These are phyloP conservation scores for Wickerhamiella brachini DNA, from an alignment of 805 yeast genomes.

Conservation along the genomic window DNA sequence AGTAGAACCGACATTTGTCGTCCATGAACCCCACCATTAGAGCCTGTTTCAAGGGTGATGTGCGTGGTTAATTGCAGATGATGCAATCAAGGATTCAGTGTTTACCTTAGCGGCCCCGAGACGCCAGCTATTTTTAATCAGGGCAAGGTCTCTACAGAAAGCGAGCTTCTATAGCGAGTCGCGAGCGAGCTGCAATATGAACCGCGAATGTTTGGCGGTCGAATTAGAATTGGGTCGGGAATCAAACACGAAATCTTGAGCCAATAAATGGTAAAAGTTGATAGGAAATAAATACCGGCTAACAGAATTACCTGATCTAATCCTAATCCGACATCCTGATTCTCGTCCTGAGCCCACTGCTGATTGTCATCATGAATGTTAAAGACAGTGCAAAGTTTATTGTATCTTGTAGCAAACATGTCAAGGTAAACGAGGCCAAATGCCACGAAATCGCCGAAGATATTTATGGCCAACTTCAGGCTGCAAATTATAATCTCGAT, in stretches of 20 bases:
- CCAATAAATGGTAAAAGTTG: no score
- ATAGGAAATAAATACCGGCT: no score
- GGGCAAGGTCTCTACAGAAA: no score
- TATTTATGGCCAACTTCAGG: constrained; percentile 20
- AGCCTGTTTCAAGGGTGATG: not conserved
- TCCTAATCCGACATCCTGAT: no score
- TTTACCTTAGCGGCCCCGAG: not conserved
- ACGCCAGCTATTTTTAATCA: no score
- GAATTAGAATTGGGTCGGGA: no score
- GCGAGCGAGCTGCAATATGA: no score
- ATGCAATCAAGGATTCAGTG: not conserved
- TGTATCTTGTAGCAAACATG: constrained; percentile 20
- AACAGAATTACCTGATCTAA: no score
- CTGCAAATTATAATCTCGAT: constrained; percentile 21
- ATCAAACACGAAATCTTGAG: no score
- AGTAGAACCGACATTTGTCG: constrained; percentile 10
- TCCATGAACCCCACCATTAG: not conserved
- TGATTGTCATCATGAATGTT: constrained; percentile 8
- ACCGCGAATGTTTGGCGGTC: no score
- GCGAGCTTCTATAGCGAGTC: no score
- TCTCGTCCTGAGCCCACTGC: no score
- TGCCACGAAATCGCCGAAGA: constrained; percentile 24
- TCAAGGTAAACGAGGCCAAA: constrained; percentile 17
- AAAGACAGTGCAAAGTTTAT: constrained; percentile 20
- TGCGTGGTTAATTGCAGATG: not conserved